Base-by-base conservation (phyloP, 1,284 basidiomycete genomes). In the Leccinum fallax region DNA sequence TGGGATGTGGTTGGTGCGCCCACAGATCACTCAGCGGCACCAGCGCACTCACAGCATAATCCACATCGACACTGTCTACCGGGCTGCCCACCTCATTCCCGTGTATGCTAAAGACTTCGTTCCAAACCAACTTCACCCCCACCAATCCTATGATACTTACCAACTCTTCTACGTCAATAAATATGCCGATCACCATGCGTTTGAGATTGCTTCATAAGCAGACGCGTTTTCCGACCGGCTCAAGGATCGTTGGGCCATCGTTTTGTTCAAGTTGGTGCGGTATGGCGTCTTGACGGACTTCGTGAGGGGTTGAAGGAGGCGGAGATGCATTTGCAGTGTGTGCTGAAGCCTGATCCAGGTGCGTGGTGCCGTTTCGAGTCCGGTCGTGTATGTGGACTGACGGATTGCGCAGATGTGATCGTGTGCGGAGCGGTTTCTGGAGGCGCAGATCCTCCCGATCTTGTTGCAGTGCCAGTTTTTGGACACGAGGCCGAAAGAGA, bases 401-500 rank as follows among this genome's bases (percentile, higher is more conserved):
- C 19, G 10, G 43, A 46, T 43, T 16, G 40, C 7, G n/a, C 40
- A 43, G 40, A 43, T n/a, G 10, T 16, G 19, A 43, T 43, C 40
- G 19, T 16, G 43, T 21, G 10, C 43, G n/a, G 43, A 46, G n/a
- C 10, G 5, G 43, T 46, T 46, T 77, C 94, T 98, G 8, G 94
- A 96, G 63, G 85, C 88, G 3, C 89, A 92, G 58, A 69, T 96
- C 3, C 82, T 98, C 24, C 83, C 89, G 19, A 83, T 89, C 19
- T 77, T 98, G 32, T 86, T 90, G 0, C 88, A 92, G 64, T 97
- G 94, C 74, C 92, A 96, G 66, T 98, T 90, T 76, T 78, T 98
- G 56, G 91, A 94, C 66, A 84, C 91, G 3, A 81, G 90, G 66
- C 90, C 95, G 24, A 89, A 96, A 70, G 83, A 85, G 49, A 89